Base-by-base conservation (phyloP, 2,329 filamentous ascomycete species). In the Furcasterigmium furcatum region DNA sequence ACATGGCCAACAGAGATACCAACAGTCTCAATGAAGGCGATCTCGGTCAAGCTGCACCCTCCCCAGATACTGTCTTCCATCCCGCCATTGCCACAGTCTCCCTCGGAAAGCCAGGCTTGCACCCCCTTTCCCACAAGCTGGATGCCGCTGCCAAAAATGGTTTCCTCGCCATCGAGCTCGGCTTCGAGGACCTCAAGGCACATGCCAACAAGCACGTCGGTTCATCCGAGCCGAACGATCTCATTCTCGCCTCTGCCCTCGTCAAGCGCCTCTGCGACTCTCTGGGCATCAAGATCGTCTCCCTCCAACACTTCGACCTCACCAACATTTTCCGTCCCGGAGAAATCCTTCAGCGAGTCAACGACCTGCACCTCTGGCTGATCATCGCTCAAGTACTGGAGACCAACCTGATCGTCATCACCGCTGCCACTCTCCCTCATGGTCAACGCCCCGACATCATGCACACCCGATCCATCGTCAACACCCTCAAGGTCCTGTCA, bases 21-120 rank as follows among this genome's bases (percentile, higher is more conserved):
- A n/a, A n/a, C n/a, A n/a, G n/a, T n/a, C n/a, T n/a, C n/a, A n/a
- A n/a, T n/a, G n/a, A n/a, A n/a, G n/a, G n/a, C n/a, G n/a, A n/a
- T n/a, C n/a, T n/a, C n/a, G n/a, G n/a, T n/a, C n/a, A n/a, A n/a
- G n/a, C n/a, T n/a, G n/a, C n/a, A n/a, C n/a, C n/a, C n/a, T n/a
- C n/a, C n/a, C n/a, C n/a, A n/a, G n/a, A n/a, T n/a, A n/a, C n/a
- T 13, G 2, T 19, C 8, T 49, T 51, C 44, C 39, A 20, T 8
- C 48, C 54, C 7, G 46, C 50, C 34, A 54, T 56, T 8, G 54
- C 50, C 3, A 58, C 55, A 27, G 56, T 58, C 53, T 52, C 51
- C 5, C 51, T 58, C 5, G 54, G 55, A 12, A 39, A 38, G 5
- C 42, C 50, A 4, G 39, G 38, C 10, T 8, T 44, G 6, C 53